These are phyloP conservation scores for Hippophae rhamnoides DNA, from an alignment of 306 rosid species.

Conservation along the genomic window DNA sequence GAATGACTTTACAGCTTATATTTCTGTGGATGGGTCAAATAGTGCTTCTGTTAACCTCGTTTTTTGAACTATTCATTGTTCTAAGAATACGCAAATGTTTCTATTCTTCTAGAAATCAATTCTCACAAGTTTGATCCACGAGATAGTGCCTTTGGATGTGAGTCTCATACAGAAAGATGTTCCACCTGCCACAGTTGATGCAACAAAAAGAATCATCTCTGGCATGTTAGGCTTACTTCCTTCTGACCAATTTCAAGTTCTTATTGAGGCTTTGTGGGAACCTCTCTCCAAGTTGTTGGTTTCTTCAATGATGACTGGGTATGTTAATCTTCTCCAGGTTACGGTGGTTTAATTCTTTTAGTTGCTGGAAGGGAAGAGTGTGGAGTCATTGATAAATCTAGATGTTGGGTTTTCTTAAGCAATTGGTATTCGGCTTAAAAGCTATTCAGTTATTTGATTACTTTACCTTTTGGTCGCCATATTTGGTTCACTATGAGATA, in stretches of 20 bases:
- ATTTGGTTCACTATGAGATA: neutral
- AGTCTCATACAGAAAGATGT: conserved; percentile 83
- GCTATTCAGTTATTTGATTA: neutral
- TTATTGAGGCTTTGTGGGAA: conserved; percentile 84
- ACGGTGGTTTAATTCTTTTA: neutral
- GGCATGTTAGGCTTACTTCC: conserved; percentile 97
- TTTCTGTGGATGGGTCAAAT: too few species aligned
- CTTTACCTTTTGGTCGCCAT: neutral
- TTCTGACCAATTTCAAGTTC: conserved; percentile 76
- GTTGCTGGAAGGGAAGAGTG: neutral
- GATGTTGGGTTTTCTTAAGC: neutral
- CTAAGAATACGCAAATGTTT: neutral
- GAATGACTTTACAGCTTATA: too few species aligned
- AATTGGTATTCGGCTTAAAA: neutral
- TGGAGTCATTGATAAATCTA: neutral
- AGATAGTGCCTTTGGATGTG: conserved; percentile 87
- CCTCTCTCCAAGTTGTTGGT: conserved; percentile 78
- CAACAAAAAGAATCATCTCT: conserved; percentile 90
- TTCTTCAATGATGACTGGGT: conserved; percentile 98
- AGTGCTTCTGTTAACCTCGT: too few species aligned
- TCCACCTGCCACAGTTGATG: conserved; percentile 71
- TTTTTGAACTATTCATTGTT: neutral
- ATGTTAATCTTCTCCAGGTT: conserved; percentile 13
- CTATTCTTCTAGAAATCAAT: conserved; percentile 44
- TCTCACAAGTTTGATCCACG: conserved; percentile 66